phyloP scores from a whole-genome alignment of 805 yeast genomes.

The Wickerhamiella allomyrinae region DNA sequence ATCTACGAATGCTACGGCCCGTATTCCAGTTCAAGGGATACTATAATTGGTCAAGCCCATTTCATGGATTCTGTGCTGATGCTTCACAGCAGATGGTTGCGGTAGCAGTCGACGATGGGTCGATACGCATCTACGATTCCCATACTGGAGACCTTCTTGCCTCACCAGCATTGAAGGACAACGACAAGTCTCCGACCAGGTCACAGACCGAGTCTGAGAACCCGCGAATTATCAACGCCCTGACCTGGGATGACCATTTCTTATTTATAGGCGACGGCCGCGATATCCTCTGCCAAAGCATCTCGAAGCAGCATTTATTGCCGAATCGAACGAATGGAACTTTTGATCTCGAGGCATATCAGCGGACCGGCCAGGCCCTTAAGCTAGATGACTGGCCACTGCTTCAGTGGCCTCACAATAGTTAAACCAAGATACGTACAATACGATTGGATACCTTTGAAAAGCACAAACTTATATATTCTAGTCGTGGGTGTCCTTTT shows the following conservation, averaged over 20 bases:
- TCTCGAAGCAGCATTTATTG: too few species aligned
- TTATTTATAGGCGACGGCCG: background rate
- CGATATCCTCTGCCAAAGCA: too few species aligned
- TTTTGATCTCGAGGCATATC: too few species aligned
- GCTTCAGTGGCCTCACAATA: too few species aligned
- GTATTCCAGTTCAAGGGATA: slow-evolving; percentile 9
- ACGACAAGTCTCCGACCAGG: background rate
- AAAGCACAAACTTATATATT: background rate
- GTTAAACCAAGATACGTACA: too few species aligned
- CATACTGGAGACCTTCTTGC: background rate
- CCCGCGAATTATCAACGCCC: background rate
- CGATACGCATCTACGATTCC: slow-evolving; percentile 7
- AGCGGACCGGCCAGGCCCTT: too few species aligned
- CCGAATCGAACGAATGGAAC: too few species aligned
- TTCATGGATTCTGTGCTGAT: slow-evolving; percentile 11
- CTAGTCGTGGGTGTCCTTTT: background rate
- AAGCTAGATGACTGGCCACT: too few species aligned
- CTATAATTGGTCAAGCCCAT: slow-evolving; percentile 9
- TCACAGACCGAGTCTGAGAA: background rate
- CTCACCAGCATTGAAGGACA: background rate
- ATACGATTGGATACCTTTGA: too few species aligned
- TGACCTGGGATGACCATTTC: background rate
- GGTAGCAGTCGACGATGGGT: slow-evolving; percentile 11
- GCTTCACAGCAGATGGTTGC: slow-evolving; percentile 2
- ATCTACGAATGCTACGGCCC: slow-evolving; percentile 3